Evolutionary conservation across 1,284 basidiomycete genomes (phyloP).

Genomic region (Ganoderma sp.): DNA sequence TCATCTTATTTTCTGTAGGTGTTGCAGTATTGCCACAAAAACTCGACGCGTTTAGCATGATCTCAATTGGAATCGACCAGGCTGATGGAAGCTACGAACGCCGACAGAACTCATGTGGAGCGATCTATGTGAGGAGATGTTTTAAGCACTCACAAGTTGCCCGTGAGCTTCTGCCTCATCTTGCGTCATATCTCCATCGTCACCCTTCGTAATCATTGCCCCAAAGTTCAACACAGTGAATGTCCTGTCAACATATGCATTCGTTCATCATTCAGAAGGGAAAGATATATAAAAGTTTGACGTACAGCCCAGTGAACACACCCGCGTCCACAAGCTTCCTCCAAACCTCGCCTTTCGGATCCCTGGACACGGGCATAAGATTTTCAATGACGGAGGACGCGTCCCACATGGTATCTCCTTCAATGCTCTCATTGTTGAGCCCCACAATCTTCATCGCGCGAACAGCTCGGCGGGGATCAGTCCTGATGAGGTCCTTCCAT

Average conservation of each 20-base stretch:
- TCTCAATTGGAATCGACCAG: background rate
- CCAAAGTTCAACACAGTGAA: background rate
- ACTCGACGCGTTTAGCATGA: background rate
- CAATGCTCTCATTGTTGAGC: constrained; percentile 15
- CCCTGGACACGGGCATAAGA: background rate
- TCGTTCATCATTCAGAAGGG: background rate
- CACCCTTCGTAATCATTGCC: background rate
- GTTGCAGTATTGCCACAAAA: background rate
- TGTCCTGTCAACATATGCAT: background rate
- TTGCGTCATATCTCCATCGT: background rate
- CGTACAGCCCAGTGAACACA: constrained; percentile 2
- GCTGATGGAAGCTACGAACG: background rate
- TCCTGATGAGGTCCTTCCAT: constrained; percentile 18
- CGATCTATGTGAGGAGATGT: background rate
- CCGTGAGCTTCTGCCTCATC: background rate
- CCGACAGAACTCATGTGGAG: background rate
- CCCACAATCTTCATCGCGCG: constrained; percentile 12
- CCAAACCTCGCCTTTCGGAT: background rate
- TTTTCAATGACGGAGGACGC: background rate
- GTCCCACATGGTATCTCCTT: constrained; percentile 20
- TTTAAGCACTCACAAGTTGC: background rate
- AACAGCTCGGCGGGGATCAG: constrained; percentile 19
- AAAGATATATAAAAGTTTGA: background rate
- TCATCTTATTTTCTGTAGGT: background rate
- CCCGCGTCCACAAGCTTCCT: background rate